Percentiles rank a stretch among this genome's conserved stretches.
Conservation (phyloP, 2,329 filamentous ascomycete genomes). For the Fusarium zealandicum region DNA sequence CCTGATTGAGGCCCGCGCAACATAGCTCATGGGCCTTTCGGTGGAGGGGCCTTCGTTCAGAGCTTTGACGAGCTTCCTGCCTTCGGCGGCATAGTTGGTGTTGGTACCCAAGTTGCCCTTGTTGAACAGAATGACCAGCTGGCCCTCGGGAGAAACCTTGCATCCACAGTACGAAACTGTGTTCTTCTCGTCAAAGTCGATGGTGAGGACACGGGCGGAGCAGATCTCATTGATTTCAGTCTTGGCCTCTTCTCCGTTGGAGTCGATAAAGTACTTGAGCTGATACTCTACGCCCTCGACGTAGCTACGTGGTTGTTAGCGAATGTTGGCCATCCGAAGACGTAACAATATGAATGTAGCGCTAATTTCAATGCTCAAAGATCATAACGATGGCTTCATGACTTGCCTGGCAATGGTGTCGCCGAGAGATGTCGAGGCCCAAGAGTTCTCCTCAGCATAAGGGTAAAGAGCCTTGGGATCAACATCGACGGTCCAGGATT, state of each 20-base stretch:
- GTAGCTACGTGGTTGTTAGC: slow-evolving; percentile 48
- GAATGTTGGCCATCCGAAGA: too few species aligned
- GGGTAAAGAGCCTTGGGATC: slow-evolving; percentile 56
- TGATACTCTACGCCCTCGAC: slow-evolving; percentile 51
- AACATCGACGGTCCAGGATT: slow-evolving; percentile 58
- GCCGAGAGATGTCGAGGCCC: slow-evolving; percentile 53
- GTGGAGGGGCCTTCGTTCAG: slow-evolving; percentile 54
- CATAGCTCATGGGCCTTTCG: slow-evolving; percentile 49
- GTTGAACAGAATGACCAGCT: slow-evolving; percentile 58
- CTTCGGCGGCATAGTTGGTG: slow-evolving; percentile 49
- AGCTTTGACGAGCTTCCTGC: slow-evolving; percentile 50
- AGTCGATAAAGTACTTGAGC: slow-evolving; percentile 49
- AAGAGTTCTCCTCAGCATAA: slow-evolving; percentile 52
- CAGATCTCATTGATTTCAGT: slow-evolving; percentile 58
- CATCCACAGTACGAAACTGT: slow-evolving; percentile 54
- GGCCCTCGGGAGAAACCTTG: slow-evolving; percentile 52
- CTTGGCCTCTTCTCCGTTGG: slow-evolving; percentile 49
- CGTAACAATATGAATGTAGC: too few species aligned
- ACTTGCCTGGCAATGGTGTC: slow-evolving; percentile 53
- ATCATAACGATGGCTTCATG: too few species aligned
- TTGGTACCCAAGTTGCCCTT: slow-evolving; percentile 55
- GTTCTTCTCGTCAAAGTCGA: slow-evolving; percentile 55
- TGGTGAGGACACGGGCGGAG: slow-evolving; percentile 52
- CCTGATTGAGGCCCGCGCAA: slow-evolving; percentile 52
- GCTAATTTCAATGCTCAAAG: too few species aligned